Percentiles rank a stretch among this genome's conserved stretches.
Conservation (phyloP, 1,284 basidiomycete genomes). For the Exsudoporus floridanus region DNA sequence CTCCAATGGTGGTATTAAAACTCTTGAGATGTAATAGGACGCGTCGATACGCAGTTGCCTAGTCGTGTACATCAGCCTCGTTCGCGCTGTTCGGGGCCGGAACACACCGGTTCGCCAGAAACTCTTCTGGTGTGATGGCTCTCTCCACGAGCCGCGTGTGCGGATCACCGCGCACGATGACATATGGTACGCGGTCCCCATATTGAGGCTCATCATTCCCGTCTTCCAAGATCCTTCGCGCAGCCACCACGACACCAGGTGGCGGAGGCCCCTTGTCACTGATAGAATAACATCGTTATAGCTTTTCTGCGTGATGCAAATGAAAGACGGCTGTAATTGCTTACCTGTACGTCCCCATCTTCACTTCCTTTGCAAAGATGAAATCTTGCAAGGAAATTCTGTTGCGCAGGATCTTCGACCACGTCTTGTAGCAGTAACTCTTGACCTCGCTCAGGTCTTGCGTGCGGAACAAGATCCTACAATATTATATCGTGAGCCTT, state of each 20-base stretch:
- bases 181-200: constrained; percentile 90
- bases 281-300: not conserved
- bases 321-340: constrained; percentile 4
- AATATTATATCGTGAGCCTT: not conserved
- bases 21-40: constrained; percentile 86
- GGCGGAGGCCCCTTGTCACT: constrained; percentile 85
- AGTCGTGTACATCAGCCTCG: not conserved
- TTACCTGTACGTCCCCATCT: constrained; percentile 87
- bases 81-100: not conserved
- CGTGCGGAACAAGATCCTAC: constrained; percentile 83
- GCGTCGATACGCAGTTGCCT: constrained; percentile 24
- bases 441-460: constrained; percentile 90
- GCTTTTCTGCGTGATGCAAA: not conserved
- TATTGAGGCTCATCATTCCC: constrained; percentile 86
- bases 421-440: constrained; percentile 82
- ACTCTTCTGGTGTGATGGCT: constrained; percentile 77
- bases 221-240: constrained; percentile 73
- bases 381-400: constrained; percentile 86
- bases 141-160: constrained; percentile 77
- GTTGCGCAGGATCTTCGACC: constrained; percentile 83
- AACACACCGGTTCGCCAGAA: constrained; percentile 68
- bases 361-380: constrained; percentile 92
- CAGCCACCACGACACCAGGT: constrained; percentile 87
- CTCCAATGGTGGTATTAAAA: constrained; percentile 87
- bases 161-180: constrained; percentile 72